These are phyloP conservation scores for Fomitopsis pulvina DNA, from an alignment of 768 basidiomycete species.

Conservation along the genomic window DNA sequence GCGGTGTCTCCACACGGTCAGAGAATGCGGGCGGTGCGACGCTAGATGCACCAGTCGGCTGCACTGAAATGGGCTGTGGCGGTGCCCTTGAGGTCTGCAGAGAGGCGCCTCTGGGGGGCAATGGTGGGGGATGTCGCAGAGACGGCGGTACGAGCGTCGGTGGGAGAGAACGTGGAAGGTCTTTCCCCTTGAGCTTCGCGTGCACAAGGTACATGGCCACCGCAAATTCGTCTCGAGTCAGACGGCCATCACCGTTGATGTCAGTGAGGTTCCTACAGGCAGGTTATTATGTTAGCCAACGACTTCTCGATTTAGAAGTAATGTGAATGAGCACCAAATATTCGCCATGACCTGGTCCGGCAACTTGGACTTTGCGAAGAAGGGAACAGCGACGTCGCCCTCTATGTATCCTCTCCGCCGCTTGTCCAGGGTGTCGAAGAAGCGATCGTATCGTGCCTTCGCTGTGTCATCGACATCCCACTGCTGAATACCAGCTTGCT, in stretches of 20 bases:
- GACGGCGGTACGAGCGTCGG: slow-evolving; percentile 40
- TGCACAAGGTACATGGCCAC: slow-evolving; percentile 93
- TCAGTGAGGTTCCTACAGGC: slow-evolving; percentile 85
- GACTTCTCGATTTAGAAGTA: not conserved
- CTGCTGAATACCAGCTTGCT: not conserved
- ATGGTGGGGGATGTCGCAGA: not conserved
- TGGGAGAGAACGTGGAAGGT: slow-evolving; percentile 63
- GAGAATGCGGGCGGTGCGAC: not conserved
- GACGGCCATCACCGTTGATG: slow-evolving; percentile 73
- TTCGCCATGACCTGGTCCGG: slow-evolving; percentile 73
- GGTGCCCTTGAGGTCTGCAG: not conserved
- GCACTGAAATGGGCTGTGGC: not conserved
- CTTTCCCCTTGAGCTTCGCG: slow-evolving; percentile 70
- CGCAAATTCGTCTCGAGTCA: slow-evolving; percentile 90
- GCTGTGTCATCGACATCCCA: slow-evolving; percentile 84
- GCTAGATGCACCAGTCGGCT: not conserved
- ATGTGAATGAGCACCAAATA: slow-evolving; percentile 58
- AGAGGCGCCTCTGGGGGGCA: not conserved
- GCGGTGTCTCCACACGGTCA: not conserved
- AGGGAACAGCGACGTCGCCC: slow-evolving; percentile 88
- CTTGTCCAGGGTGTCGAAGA: slow-evolving; percentile 82
- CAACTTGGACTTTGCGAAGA: slow-evolving; percentile 84
- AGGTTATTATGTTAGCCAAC: not conserved
- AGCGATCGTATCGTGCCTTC: slow-evolving; percentile 70
- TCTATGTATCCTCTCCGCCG: slow-evolving; percentile 73